phyloP scores from a whole-genome alignment of 1,284 basidiomycete species.

The Apiotrichum sp. region DNA sequence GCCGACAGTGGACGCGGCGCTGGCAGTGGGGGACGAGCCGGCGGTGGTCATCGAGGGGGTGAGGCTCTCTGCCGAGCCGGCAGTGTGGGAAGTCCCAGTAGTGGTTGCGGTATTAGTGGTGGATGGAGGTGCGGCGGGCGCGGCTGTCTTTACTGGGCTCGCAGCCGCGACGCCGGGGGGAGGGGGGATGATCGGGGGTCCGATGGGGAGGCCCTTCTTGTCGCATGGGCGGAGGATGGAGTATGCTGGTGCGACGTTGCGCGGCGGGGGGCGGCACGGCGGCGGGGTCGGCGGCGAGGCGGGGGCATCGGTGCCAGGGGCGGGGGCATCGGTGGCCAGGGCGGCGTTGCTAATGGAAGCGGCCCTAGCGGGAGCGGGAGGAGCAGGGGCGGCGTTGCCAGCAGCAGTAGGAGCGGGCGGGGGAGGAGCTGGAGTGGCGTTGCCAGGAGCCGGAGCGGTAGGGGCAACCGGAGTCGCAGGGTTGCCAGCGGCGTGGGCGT shows the following conservation, averaged over 20 bases:
- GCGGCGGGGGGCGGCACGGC: background rate
- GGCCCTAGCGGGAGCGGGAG: too few species aligned
- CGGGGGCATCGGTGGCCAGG: too few species aligned
- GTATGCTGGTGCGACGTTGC: background rate
- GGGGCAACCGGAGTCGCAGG: too few species aligned
- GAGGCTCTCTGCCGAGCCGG: background rate
- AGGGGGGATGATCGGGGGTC: conserved; percentile 2
- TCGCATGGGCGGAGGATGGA: conserved; percentile 16
- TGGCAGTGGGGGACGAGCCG: background rate
- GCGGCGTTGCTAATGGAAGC: too few species aligned
- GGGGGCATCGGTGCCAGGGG: too few species aligned
- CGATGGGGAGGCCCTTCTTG: conserved; percentile 3
- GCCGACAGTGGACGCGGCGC: background rate
- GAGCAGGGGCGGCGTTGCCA: too few species aligned
- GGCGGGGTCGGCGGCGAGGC: background rate
- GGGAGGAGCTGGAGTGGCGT: background rate
- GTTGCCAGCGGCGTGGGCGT: too few species aligned
- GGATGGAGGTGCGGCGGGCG: background rate
- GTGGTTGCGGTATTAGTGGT: background rate
- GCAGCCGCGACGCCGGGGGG: background rate
- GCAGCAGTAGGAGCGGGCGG: background rate
- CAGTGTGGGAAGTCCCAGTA: background rate
- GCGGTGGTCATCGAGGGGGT: background rate
- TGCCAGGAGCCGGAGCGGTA: background rate
- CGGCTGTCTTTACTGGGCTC: background rate